These are phyloP conservation scores for Cymbopogon flexuosus DNA, from an alignment of 202 grass and related monocot genomes.

Conservation along the genomic window DNA sequence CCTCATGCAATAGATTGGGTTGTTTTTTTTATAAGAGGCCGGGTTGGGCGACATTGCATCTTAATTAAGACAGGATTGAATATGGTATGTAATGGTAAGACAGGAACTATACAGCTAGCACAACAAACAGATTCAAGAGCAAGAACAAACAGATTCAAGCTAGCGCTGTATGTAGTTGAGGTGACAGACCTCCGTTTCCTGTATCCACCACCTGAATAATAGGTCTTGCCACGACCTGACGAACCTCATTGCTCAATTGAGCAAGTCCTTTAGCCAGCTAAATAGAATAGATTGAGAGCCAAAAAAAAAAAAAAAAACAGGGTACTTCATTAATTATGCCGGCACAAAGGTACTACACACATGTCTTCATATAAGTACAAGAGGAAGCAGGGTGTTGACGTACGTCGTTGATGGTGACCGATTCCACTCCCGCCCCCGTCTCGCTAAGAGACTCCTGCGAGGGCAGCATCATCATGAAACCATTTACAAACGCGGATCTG, in stretches of 20 bases:
- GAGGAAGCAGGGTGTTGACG: no score
- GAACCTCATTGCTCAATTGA: neutral
- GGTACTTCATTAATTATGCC: neutral
- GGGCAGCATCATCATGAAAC: neutral
- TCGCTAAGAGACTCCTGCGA: neutral
- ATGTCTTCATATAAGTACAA: no score
- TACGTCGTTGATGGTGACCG: neutral
- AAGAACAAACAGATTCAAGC: neutral
- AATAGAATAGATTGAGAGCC: neutral
- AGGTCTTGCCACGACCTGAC: neutral
- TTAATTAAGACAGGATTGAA: neutral
- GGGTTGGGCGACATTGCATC: neutral
- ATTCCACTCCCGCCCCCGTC: neutral
- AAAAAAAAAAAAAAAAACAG: neutral
- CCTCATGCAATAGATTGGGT: no score
- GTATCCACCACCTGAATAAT: neutral
- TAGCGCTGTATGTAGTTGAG: neutral
- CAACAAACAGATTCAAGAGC: neutral
- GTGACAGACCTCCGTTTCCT: constrained; percentile 35
- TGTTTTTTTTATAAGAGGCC: no score
- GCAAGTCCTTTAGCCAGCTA: neutral
- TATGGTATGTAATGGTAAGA: neutral
- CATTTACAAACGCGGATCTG: neutral
- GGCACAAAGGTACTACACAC: neutral
- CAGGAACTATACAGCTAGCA: neutral